Evolutionary conservation across 441 rosid species (phyloP), one percentile per base, ranked within the genome.

Genomic region (Isatis lusitanica): DNA sequence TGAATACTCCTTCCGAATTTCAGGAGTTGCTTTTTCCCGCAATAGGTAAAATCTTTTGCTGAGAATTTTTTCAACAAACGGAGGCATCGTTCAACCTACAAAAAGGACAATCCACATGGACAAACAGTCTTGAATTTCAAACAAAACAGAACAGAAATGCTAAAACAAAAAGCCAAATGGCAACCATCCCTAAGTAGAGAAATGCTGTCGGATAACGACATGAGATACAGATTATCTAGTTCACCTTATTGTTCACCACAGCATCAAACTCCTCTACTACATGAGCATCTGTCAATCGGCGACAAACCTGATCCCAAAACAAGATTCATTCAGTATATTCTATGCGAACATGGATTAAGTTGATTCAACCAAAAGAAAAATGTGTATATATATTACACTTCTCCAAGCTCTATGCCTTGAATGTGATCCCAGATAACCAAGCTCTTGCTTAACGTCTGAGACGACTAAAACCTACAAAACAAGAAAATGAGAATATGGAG

Each of bases 11-110:
- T 86, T 73, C 94, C 99, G 68, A 92, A 87, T 75, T 85, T 90
- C 64, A 85, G 63, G 40, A 65, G 16, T 78, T 83, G 79, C 52
- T 80, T 83, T 70, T 76, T 83, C 50, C 84, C 82, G 63, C 73
- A 42, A 65, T 81, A 78, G 63, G 77, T 77, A 74, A 85, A 79
- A 67, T 78, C 81, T 76, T 82, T 83, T 39, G 12, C 50, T 69
- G 89, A 81, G 65, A 92, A 77, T 30, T 58, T 71, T 74, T 87
- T 89, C 70, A 88, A 76, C 81, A 91, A 81, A 61, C 90, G 91
- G 46, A 91, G 72, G 82, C 99, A 93, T 57, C 82, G 85, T 80
- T 85, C 92, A 77, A 83, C 85, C 99, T 96, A 79, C 78, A 81
- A 78, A 56, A 35, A 78, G 48, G 46, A 50, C 9, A 71, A 71